phyloP scores from a whole-genome alignment of 768 basidiomycete genomes.

The Mycena olivaceomarginata region DNA sequence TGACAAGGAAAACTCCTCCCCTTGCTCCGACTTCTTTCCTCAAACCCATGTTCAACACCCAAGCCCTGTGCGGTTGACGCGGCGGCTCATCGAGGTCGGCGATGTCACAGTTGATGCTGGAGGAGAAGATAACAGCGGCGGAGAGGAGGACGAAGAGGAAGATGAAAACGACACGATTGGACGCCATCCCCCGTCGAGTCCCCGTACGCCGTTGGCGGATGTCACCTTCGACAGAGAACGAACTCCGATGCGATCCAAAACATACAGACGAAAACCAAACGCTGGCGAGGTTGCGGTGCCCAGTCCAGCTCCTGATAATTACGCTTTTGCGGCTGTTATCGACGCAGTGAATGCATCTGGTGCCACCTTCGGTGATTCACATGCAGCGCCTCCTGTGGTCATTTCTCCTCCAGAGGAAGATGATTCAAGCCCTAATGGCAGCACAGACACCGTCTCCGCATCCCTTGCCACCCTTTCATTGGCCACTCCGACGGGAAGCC shows the following conservation, averaged over 20 bases:
- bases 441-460: slow-evolving; percentile 44
- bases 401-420: slow-evolving; percentile 24
- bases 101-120: slow-evolving; percentile 63
- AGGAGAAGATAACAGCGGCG: slow-evolving; percentile 45
- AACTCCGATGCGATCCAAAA: slow-evolving; percentile 59
- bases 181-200: slow-evolving; percentile 52
- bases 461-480: slow-evolving; percentile 52
- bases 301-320: slow-evolving; percentile 17
- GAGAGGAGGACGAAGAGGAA: slow-evolving; percentile 52
- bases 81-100: slow-evolving; percentile 70
- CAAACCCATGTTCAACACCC: slow-evolving; percentile 53
- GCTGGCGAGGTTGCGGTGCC: neutral
- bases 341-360: slow-evolving; percentile 5
- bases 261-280: slow-evolving; percentile 34
- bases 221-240: slow-evolving; percentile 56
- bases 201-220: slow-evolving; percentile 63
- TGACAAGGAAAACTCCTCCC: slow-evolving; percentile 68
- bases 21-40: slow-evolving; percentile 61
- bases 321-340: slow-evolving; percentile 12
- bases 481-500: slow-evolving; percentile 49
- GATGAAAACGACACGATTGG: slow-evolving; percentile 63
- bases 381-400: slow-evolving; percentile 21
- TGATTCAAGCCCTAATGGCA: slow-evolving; percentile 19
- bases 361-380: slow-evolving; percentile 5
- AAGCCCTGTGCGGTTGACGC: slow-evolving; percentile 55